Evolutionary conservation across 2,329 filamentous ascomycete genomes (phyloP), one percentile per base, ranked within the genome.

Genomic region (Trichoderma sp.): DNA sequence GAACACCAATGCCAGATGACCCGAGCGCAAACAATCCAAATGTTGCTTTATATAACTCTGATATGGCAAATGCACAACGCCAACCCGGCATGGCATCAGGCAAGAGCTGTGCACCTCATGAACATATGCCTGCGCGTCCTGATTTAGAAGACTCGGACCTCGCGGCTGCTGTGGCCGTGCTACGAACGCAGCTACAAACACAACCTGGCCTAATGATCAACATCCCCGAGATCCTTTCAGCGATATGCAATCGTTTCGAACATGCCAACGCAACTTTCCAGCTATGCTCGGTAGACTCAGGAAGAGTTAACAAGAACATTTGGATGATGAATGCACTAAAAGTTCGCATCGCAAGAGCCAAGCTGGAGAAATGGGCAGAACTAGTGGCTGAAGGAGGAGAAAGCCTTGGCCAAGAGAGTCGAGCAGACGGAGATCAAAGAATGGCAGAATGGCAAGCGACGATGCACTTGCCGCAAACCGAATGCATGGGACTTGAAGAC

Each of bases 301-400:
- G 75, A n/a, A 74, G 73, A 0, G 78, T 78, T 65, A 80, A 83
- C 13, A 81, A 82, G 63, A 84, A 83, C 58, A 73, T 85, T 0
- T 86, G 84, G 84, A 83, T 82, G 6, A 76, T 86, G 71, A 82
- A 81, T 0, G 81, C 84, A 0, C 79, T 81, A 47, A 85, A 86
- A 56, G 75, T 87, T 0, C 78, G 80, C 24, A 81, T 86, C 40
- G 82, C 82, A 0, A 80, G 80, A 7, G 76, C 80, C 3, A 85
- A 85, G 70, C 71, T 86, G 0, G 82, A 84, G 62, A 78, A 80
- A 19, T 86, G 83, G 81, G 79, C 82, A 0, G 83, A 85, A 60
- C 77, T 83, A 0, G 80, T 85, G 0, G 78, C 82, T 0, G 78
- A 78, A 1, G 79, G 82, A 1, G 78, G 76, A 1, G 75, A 76